Conservation (phyloP, 1,284 basidiomycete species). For the Abortiporus biennis region DNA sequence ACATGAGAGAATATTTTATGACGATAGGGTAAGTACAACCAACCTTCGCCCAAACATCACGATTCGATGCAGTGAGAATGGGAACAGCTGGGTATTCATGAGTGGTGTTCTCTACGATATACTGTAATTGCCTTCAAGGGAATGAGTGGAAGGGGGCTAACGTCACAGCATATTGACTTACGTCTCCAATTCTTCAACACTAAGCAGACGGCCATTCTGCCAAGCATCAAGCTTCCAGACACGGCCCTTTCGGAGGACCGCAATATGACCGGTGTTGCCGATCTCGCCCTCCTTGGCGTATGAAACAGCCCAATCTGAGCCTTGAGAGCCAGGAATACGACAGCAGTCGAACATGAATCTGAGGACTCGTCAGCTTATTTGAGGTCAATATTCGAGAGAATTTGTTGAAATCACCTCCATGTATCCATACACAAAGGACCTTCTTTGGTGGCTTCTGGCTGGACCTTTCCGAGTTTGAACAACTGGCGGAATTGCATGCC, state of each 20-base stretch:
- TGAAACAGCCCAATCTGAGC: conserved; percentile 73
- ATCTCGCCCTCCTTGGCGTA: conserved; percentile 56
- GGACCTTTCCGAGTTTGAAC: conserved; percentile 59
- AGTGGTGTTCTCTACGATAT: conserved; percentile 63
- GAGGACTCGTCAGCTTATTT: not conserved
- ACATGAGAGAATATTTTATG: not conserved
- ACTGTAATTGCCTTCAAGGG: conserved; percentile 57
- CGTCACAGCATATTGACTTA: conserved; percentile 22
- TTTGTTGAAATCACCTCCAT: conserved; percentile 52
- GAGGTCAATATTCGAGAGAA: not conserved
- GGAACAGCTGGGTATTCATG: conserved; percentile 71
- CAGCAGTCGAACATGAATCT: conserved; percentile 94
- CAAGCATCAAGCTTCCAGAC: conserved; percentile 71
- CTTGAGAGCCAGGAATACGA: conserved; percentile 69
- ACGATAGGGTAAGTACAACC: conserved; percentile 7
- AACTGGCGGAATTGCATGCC: conserved; percentile 69
- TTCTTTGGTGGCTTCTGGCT: conserved; percentile 71
- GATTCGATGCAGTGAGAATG: conserved; percentile 68
- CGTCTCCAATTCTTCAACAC: conserved; percentile 66
- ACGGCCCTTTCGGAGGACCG: conserved; percentile 73
- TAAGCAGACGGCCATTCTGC: conserved; percentile 52
- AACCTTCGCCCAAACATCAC: conserved; percentile 83
- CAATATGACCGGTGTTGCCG: conserved; percentile 69
- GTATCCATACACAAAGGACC: conserved; percentile 84
- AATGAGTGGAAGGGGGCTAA: not conserved